Evolutionary conservation across 192 early-diverging fungal genomes (phyloP), one percentile per base, ranked within the genome.

Genomic region (Coemansia sp.): DNA sequence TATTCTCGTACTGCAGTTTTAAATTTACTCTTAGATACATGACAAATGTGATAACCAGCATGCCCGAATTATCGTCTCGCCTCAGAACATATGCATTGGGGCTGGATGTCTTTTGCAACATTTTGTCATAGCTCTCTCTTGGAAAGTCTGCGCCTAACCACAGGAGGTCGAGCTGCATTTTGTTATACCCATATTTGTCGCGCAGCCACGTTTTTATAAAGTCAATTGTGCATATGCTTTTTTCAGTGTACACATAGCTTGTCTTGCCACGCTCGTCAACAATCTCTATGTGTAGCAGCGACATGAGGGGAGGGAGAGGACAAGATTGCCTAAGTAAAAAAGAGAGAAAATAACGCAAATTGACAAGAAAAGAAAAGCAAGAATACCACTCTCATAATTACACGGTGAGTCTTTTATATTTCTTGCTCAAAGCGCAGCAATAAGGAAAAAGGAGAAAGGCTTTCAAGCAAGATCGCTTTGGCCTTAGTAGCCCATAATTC

Each of bases 201-300:
- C 27, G 46, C 26, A 50, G 46, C 46, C 46, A 50, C 22, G 24
- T 50, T 24, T 50, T 50, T 50, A 50, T 15, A 50, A 50, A 50
- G 46, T 50, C 46, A 1, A 50, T 29, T 3, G 46, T 8, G 15
- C 46, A 50, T 11, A 27, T 50, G 22, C 46, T 50, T 50, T 50
- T 50, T 14, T 50, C 46, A 12, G 26, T 12, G 1, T 22, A 50
- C 26, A 50, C 12, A 15, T 27, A 50, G 46, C 26, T 50, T 14
- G 24, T 50, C 26, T 50, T 50, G 24, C 46, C 46, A 24, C 46
- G 46, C 15, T 50, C 46, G 15, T 50, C 46, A 10, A 50, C 24
- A 26, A 50, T 50, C 46, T 50, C 46, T n/a, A 50, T 50, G 26
- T 50, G 26, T 50, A 50, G 26, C 22, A 50, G 46, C 46, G 26